phyloP scores from a whole-genome alignment of 257 asterid species.

The Solanum microdontum region DNA sequence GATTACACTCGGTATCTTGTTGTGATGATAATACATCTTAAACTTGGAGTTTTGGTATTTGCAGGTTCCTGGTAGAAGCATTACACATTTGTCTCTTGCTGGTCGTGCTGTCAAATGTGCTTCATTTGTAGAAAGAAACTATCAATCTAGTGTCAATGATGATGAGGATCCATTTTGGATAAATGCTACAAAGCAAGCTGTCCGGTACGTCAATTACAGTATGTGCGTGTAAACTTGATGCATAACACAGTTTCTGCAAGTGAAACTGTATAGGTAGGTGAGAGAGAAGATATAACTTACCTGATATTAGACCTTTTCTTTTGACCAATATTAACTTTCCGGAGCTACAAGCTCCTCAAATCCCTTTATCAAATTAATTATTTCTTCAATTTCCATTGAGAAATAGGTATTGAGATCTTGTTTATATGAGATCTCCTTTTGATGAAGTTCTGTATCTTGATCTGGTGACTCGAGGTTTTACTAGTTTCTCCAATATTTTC shows the following conservation, averaged over 20 bases:
- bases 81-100: constrained; percentile 4
- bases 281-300: not conserved
- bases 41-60: not conserved
- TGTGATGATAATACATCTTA: not conserved
- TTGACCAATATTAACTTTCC: not conserved
- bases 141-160: constrained; percentile 27
- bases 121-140: constrained; percentile 35
- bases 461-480: not conserved
- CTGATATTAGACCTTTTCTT: not conserved
- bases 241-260: not conserved
- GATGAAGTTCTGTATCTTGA: not conserved
- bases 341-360: not conserved
- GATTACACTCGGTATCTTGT: not conserved
- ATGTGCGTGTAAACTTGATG: not conserved
- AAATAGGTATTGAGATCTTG: not conserved
- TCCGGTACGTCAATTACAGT: constrained; percentile 28
- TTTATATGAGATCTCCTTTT: not conserved
- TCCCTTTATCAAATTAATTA: not conserved
- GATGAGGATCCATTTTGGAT: constrained; percentile 48
- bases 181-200: constrained; percentile 19
- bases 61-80: constrained; percentile 15
- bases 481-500: not conserved
- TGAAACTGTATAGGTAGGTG: not conserved
- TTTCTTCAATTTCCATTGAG: not conserved
- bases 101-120: constrained; percentile 10